Base-by-base conservation (phyloP, 768 basidiomycete genomes). In the Botryobasidium botryosum region DNA sequence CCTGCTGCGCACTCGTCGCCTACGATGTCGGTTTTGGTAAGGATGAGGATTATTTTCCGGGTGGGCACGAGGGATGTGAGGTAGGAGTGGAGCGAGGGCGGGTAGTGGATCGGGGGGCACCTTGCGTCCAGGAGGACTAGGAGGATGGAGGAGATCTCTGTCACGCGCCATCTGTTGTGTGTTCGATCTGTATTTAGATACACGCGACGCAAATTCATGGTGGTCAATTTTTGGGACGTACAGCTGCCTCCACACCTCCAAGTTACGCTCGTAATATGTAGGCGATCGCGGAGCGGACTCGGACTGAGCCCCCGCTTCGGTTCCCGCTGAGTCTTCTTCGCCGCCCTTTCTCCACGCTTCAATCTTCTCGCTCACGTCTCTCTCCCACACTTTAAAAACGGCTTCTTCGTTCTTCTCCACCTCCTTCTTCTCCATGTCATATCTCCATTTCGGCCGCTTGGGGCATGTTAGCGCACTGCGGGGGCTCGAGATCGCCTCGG, bases 231-330 rank as follows among this genome's bases (percentile, higher is more conserved):
- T 15, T 13, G 18, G 40, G 15, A 68, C 80, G 53, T 59, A 85
- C 75, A 96, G 63, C 63, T 96, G 92, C 50, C 91, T 64, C 90
- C 90, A 96, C 12, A 94, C 88, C 56, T 94, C 84, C 36, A 94
- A 55, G 58, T 96, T 94, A 33, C 83, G 71, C 61, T 94, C 90
- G 58, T 76, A 94, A 60, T 79, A 77, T 1, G 80, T 77, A 2
- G 80, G 75, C 3, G 83, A 79, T 35, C 64, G 62, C 7, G 51
- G 75, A 75, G 69, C 77, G 65, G 10, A 26, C 40, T 3, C 29
- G 40, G n/a, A 48, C 48, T 40, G 37, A 29, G 7, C 18, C 5
- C 12, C 18, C 18, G 6, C 47, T 27, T 39, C 32, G 21, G 21
- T 26, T 25, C 29, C 43, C 6, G n/a, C n/a, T n/a, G 40, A 24